Conservation (phyloP, 345 rosid species). For the Syzygium aromaticum region DNA sequence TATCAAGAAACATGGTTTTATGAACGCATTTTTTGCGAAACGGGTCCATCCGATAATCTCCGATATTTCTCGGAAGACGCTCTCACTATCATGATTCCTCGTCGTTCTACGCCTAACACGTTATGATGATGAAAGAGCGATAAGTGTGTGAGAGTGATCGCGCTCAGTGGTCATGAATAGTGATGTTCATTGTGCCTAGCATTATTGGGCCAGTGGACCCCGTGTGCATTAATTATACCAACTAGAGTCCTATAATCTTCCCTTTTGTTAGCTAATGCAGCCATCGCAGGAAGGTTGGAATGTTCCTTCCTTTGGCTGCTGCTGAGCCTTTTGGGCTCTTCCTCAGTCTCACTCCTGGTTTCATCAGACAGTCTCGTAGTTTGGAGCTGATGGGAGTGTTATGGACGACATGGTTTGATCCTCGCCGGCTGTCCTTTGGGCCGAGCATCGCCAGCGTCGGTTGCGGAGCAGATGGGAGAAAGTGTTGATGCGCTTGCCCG, state of each 20-base stretch:
- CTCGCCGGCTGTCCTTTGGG: not conserved
- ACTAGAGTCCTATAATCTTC: not conserved
- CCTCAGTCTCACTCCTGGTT: not conserved
- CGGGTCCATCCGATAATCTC: no score
- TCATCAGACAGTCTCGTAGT: not conserved
- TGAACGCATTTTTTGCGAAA: no score
- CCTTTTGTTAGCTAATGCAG: not conserved
- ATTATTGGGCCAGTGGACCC: not conserved
- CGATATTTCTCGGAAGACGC: no score
- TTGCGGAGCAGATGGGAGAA: not conserved
- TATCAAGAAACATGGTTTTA: not conserved
- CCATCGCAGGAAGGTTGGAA: not conserved
- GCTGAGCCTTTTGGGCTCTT: not conserved
- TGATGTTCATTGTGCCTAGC: no score
- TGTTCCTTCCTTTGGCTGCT: not conserved
- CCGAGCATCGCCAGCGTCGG: not conserved
- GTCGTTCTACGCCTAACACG: no score
- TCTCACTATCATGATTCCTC: no score
- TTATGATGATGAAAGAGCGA: no score
- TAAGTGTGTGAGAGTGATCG: no score
- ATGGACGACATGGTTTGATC: not conserved
- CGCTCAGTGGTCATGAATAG: no score
- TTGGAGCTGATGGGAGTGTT: not conserved
- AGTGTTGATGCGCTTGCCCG: not conserved
- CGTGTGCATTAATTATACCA: not conserved